These are phyloP conservation scores for Penicillium sp. DNA, from an alignment of 2,329 filamentous ascomycete species.

Conservation along the genomic window DNA sequence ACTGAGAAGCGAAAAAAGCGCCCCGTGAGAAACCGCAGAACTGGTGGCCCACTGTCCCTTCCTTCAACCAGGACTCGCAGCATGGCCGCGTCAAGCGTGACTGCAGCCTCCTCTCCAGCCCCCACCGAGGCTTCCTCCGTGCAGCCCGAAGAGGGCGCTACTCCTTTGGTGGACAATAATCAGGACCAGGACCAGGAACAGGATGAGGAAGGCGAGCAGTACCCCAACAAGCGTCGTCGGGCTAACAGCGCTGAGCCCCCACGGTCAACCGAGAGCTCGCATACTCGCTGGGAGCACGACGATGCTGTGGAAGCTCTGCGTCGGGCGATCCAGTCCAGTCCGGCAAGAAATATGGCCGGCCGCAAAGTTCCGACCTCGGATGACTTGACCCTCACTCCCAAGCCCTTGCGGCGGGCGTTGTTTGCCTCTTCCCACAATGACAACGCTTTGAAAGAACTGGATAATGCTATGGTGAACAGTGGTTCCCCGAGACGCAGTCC, in stretches of 20 bases:
- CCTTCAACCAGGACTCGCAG: constrained; percentile 35
- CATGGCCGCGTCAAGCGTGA: constrained; percentile 27
- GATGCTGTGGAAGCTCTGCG: constrained; percentile 48
- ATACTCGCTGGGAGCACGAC: constrained; percentile 37
- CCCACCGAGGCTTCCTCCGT: constrained; percentile 40
- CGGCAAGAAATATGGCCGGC: constrained; percentile 51
- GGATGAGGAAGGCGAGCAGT: constrained; percentile 32
- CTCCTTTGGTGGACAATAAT: constrained; percentile 35
- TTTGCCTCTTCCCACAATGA: constrained; percentile 43
- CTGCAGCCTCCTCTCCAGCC: constrained; percentile 41
- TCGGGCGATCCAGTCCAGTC: constrained; percentile 62
- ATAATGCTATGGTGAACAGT: constrained; percentile 45
- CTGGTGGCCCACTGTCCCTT: constrained; percentile 34
- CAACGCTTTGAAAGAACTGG: constrained; percentile 37
- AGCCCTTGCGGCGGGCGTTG: constrained; percentile 49
- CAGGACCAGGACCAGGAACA: constrained; percentile 38
- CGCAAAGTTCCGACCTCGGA: constrained; percentile 41
- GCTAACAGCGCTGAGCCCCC: constrained; percentile 50
- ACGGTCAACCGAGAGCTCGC: constrained; percentile 33
- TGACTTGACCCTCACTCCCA: constrained; percentile 56
- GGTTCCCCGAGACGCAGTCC: constrained; percentile 46
- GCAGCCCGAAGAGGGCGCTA: constrained; percentile 35
- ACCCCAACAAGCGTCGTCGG: constrained; percentile 43
- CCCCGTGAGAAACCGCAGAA: constrained; percentile 34
- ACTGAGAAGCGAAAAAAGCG: constrained; percentile 48